Percentiles rank a stretch among this genome's conserved stretches.
Conservation (phyloP, 2,329 filamentous ascomycete genomes). For the Pyricularia pennisetigena region DNA sequence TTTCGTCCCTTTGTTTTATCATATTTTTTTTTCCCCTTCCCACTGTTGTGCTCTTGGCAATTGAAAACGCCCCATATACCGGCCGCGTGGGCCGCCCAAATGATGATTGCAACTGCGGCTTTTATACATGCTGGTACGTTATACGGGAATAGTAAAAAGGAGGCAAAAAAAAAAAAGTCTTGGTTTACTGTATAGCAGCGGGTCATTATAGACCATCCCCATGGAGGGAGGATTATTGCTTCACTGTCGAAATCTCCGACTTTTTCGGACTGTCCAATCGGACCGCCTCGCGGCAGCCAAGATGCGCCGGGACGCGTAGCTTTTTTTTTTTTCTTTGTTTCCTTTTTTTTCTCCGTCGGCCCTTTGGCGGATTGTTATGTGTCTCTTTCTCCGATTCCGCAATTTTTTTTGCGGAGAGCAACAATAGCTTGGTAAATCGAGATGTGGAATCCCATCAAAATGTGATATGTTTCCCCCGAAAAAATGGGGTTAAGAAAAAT, state of each 20-base stretch:
- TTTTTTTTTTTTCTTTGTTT: background rate
- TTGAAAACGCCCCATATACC: background rate
- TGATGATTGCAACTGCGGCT: background rate
- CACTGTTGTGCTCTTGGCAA: background rate
- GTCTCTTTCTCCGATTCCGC: background rate
- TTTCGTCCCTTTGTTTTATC: too few relatives aligned
- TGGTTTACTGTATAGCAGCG: background rate
- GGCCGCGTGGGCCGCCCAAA: background rate
- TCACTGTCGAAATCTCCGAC: background rate
- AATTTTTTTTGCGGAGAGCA: background rate
- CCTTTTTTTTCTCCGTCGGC: too few relatives aligned
- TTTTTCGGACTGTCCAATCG: background rate
- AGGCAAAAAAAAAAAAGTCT: background rate
- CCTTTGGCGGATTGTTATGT: background rate
- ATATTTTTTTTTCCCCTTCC: background rate
- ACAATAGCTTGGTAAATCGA: background rate
- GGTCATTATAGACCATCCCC: background rate
- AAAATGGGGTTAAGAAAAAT: too few relatives aligned
- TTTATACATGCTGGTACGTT: background rate
- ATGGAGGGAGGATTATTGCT: background rate
- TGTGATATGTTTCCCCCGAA: too few relatives aligned
- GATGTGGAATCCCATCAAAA: too few relatives aligned
- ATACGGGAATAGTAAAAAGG: background rate
- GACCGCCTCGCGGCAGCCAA: background rate
- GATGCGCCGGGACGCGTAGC: background rate